Evolutionary conservation across 495 filamentous ascomycete species (phyloP).

Genomic region (Pseudotulostoma volvatum): DNA sequence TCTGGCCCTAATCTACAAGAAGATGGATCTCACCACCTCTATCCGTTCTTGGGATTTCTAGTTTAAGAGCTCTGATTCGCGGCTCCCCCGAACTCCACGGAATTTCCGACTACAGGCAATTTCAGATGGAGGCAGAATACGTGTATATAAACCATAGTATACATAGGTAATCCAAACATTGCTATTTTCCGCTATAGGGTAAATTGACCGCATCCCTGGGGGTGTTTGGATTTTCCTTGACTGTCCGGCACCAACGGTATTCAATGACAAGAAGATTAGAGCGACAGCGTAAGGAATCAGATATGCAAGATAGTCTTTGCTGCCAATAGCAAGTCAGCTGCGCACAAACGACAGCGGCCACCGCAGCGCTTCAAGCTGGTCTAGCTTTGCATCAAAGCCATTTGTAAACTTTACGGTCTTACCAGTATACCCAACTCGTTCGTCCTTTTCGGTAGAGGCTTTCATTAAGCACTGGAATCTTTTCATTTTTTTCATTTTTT

Average conservation of each 20-base stretch:
- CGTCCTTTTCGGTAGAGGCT: no score
- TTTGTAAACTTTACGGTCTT: not conserved
- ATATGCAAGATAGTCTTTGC: not conserved
- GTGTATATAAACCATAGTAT: not conserved
- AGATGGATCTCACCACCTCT: not conserved
- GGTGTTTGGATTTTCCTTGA: not conserved
- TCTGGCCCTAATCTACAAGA: not conserved
- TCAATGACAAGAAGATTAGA: not conserved
- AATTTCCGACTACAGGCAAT: not conserved
- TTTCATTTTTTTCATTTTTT: no score
- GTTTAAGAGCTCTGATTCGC: not conserved
- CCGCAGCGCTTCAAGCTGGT: not conserved
- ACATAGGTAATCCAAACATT: not conserved
- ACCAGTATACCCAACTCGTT: not conserved
- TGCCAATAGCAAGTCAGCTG: not conserved
- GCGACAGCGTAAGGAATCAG: not conserved
- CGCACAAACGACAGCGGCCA: not conserved
- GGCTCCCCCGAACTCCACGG: no score
- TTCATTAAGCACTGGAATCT: no score
- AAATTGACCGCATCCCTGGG: not conserved
- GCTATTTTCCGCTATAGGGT: not conserved
- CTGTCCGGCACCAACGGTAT: not conserved
- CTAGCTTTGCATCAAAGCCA: not conserved
- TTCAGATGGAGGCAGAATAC: not conserved
- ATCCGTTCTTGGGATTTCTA: not conserved